These are phyloP conservation scores for Auricularia cornea DNA, from an alignment of 768 basidiomycete genomes.

Conservation along the genomic window DNA sequence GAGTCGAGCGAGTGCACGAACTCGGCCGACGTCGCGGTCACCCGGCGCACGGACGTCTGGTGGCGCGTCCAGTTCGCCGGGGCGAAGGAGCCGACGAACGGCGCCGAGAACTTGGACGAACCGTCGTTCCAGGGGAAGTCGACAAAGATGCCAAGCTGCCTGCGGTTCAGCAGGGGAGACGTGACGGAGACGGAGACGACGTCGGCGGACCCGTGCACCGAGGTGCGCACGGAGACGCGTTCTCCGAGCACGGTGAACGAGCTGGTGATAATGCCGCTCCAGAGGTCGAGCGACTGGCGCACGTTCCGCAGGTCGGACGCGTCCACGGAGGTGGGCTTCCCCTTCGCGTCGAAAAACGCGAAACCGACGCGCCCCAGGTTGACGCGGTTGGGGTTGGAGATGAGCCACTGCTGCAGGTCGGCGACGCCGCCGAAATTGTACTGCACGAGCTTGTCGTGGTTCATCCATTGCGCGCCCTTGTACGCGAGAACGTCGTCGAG, in stretches of 20 bases:
- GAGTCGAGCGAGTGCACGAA: slow-evolving; percentile 30
- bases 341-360: slow-evolving; percentile 28
- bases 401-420: slow-evolving; percentile 45
- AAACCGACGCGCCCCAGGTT: slow-evolving; percentile 47
- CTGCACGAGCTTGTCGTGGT: slow-evolving; percentile 40
- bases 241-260: slow-evolving; percentile 31
- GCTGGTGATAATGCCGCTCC: slow-evolving; percentile 45
- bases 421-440: slow-evolving; percentile 44
- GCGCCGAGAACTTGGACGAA: slow-evolving; percentile 44
- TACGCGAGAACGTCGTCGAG: slow-evolving; percentile 38
- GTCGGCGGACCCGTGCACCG: slow-evolving; percentile 31
- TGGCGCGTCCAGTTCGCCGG: slow-evolving; percentile 30
- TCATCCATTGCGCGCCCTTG: slow-evolving; percentile 41
- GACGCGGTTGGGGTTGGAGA: slow-evolving; percentile 48
- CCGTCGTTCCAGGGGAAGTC: slow-evolving; percentile 60
- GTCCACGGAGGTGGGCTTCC: slow-evolving; percentile 23
- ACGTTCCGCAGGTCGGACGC: slow-evolving; percentile 30
- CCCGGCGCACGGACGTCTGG: slow-evolving; percentile 36
- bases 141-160: slow-evolving; percentile 39
- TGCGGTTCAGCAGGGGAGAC: slow-evolving; percentile 32
- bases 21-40: slow-evolving; percentile 22
- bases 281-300: slow-evolving; percentile 43
- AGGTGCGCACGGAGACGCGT: slow-evolving; percentile 32
- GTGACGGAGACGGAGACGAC: slow-evolving; percentile 32
- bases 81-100: slow-evolving; percentile 45